Conservation (phyloP, 1,284 basidiomycete genomes). For the Testicularia cyperi region DNA sequence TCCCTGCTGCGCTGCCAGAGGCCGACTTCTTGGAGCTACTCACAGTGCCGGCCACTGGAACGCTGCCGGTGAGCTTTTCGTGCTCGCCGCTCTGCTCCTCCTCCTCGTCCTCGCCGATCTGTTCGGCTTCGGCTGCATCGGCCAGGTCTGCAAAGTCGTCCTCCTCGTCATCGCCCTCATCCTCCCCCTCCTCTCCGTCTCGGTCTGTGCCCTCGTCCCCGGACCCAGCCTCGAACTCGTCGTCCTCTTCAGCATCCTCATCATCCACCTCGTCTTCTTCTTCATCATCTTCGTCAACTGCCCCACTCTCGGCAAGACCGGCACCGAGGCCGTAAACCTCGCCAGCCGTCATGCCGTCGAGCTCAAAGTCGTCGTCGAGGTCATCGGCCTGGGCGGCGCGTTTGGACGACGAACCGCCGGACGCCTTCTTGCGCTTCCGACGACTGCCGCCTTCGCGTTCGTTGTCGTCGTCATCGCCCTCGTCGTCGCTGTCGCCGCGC, state of each 20-base stretch:
- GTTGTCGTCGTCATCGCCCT: slow-evolving; percentile 59
- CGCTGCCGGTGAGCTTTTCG: slow-evolving; percentile 20
- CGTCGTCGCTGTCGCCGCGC: slow-evolving; percentile 72
- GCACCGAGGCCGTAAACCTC: slow-evolving; percentile 51
- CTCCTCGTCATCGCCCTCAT: slow-evolving; percentile 64
- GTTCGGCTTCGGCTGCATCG: slow-evolving; percentile 40
- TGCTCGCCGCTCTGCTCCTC: slow-evolving; percentile 32
- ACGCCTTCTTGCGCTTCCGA: slow-evolving; percentile 55
- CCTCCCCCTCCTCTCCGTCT: slow-evolving; percentile 40
- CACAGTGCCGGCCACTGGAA: not conserved
- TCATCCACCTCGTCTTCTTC: slow-evolving; percentile 44
- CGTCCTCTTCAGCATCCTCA: slow-evolving; percentile 56
- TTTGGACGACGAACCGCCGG: slow-evolving; percentile 56
- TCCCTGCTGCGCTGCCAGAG: slow-evolving; percentile 1
- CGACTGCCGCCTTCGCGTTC: slow-evolving; percentile 38
- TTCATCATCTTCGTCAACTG: slow-evolving; percentile 60
- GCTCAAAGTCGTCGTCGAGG: slow-evolving; percentile 81
- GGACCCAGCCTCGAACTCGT: slow-evolving; percentile 58
- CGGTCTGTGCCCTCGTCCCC: slow-evolving; percentile 30
- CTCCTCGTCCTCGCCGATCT: slow-evolving; percentile 53
- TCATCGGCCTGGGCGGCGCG: slow-evolving; percentile 72
- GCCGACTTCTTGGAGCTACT: not conserved
- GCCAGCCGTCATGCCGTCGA: slow-evolving; percentile 46
- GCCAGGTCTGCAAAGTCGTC: slow-evolving; percentile 48
- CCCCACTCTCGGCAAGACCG: slow-evolving; percentile 50